Conservation (phyloP, 1,284 basidiomycete species). For the Mycena citricolor region DNA sequence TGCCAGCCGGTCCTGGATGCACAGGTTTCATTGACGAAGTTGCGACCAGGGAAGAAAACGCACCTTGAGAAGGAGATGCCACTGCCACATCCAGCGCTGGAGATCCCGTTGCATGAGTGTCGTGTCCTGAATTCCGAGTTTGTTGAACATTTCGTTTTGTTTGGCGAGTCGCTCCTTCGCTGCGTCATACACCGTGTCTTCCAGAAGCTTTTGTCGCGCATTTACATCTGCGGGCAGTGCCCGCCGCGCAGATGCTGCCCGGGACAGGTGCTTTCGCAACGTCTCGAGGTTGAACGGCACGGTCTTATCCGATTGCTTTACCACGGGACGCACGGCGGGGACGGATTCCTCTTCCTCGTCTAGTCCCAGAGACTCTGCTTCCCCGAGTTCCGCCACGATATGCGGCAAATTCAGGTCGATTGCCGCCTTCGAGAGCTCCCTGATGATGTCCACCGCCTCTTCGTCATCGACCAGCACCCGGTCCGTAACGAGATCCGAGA, state of each 20-base stretch:
- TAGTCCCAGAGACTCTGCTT: conserved; percentile 48
- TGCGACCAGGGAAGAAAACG: neutral
- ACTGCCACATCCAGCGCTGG: conserved; percentile 85
- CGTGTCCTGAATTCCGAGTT: conserved; percentile 53
- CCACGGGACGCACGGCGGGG: conserved; percentile 16
- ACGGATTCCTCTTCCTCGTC: conserved; percentile 15
- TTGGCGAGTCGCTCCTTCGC: conserved; percentile 73
- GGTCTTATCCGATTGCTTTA: conserved; percentile 33
- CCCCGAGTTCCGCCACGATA: conserved; percentile 57
- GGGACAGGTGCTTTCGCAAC: conserved; percentile 64
- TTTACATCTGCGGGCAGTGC: conserved; percentile 64
- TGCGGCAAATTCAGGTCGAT: conserved; percentile 50
- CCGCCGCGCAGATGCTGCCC: conserved; percentile 61
- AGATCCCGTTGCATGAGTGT: conserved; percentile 57
- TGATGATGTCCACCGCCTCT: conserved; percentile 55
- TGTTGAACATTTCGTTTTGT: conserved; percentile 60
- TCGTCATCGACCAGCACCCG: conserved; percentile 53
- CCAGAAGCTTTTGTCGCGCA: conserved; percentile 81
- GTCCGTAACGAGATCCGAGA: conserved; percentile 57
- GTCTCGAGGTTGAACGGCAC: conserved; percentile 74
- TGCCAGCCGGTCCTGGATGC: conserved; percentile 45
- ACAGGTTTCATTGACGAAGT: neutral
- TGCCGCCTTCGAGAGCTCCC: conserved; percentile 57
- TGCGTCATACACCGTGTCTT: conserved; percentile 83
- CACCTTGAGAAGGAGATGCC: conserved; percentile 64